These are phyloP conservation scores for Arthrinium puccinioides DNA, from an alignment of 2,329 filamentous ascomycete species.

Conservation along the genomic window DNA sequence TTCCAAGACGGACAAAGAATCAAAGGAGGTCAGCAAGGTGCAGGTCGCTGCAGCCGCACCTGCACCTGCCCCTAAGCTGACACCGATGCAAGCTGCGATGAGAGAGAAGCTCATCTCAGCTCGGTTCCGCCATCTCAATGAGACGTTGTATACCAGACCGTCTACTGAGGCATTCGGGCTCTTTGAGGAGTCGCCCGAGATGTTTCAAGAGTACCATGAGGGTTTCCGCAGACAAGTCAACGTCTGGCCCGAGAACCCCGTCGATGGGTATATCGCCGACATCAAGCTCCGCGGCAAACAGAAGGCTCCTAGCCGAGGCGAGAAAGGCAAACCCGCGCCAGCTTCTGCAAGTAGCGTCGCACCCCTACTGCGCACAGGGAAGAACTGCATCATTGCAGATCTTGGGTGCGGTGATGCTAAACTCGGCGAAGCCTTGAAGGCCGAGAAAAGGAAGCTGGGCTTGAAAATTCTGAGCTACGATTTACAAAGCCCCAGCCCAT, in stretches of 20 bases:
- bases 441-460: constrained; percentile 57
- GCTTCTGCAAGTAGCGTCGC: constrained; percentile 19
- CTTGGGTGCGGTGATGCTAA: constrained; percentile 89
- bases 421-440: constrained; percentile 62
- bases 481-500: constrained; percentile 66
- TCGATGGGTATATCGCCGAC: constrained; percentile 74
- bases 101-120: constrained; percentile 89
- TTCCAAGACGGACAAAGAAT: constrained; percentile 16
- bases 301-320: constrained; percentile 5
- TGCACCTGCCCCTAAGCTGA: constrained; percentile 53
- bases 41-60: constrained; percentile 14
- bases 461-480: constrained; percentile 80
- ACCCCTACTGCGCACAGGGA: constrained; percentile 64
- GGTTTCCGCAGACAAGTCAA: constrained; percentile 94
- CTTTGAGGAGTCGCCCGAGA: constrained; percentile 79
- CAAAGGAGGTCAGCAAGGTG: constrained; percentile 13
- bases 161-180: constrained; percentile 77
- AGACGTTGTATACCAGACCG: constrained; percentile 89
- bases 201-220: constrained; percentile 94
- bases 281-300: constrained; percentile 61
- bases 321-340: constrained; percentile 11
- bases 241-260: constrained; percentile 94
- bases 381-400: constrained; percentile 75
- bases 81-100: constrained; percentile 90
- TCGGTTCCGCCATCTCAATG: constrained; percentile 94